These are phyloP conservation scores for Pythium phragmitis DNA, from an alignment of 352 stramenopile species.

Conservation along the genomic window DNA sequence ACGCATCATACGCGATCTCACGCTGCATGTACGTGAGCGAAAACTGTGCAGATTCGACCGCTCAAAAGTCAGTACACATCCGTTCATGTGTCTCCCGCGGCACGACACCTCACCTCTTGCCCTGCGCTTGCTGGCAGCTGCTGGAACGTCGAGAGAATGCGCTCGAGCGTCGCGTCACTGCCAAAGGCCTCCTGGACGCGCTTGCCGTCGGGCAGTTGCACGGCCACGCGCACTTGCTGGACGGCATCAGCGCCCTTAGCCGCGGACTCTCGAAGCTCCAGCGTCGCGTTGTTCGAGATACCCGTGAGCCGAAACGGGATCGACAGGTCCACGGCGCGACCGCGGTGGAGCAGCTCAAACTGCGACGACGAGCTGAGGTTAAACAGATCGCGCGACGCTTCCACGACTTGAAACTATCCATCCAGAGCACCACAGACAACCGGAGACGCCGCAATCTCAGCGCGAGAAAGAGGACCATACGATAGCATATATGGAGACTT, in stretches of 20 bases:
- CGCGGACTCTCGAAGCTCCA: constrained; percentile 59
- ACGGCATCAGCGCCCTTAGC: constrained; percentile 15
- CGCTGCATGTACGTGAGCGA: constrained; percentile 77
- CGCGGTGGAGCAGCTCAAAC: constrained; percentile 70
- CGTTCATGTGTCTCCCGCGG: neutral
- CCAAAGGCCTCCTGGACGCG: constrained; percentile 67
- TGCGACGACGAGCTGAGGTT: constrained; percentile 38
- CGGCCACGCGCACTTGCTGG: constrained; percentile 75
- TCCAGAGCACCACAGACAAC: neutral
- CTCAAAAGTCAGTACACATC: neutral
- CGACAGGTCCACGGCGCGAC: constrained; percentile 65
- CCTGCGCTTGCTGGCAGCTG: constrained; percentile 38
- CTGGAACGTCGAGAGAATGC: constrained; percentile 56
- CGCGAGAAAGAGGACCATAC: neutral
- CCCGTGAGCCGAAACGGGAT: constrained; percentile 85
- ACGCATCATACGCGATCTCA: constrained; percentile 52
- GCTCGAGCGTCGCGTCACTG: constrained; percentile 51
- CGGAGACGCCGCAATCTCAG: neutral
- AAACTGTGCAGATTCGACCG: constrained; percentile 37
- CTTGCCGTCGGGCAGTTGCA: constrained; percentile 76
- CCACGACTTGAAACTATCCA: constrained; percentile 72
- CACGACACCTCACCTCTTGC: constrained; percentile 34
- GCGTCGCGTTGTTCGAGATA: constrained; percentile 77
- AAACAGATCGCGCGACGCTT: constrained; percentile 58
- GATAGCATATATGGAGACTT: neutral